Base-by-base conservation (phyloP, 1,139 yeast genomes). In the Kluyveromyces sp. region DNA sequence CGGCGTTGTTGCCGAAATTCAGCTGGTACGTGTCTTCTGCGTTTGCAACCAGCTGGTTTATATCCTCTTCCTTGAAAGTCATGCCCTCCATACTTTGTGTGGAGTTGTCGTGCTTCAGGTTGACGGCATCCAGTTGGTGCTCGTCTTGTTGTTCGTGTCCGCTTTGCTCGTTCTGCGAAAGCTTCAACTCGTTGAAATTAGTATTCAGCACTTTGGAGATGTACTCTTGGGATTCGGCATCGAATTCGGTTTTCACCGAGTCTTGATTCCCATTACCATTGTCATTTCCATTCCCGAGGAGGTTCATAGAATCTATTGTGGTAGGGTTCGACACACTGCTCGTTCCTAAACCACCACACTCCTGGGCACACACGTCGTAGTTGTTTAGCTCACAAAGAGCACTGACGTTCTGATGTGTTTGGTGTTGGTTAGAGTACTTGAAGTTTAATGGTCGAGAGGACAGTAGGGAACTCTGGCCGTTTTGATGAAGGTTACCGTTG, bases 351-450 rank as follows among this genome's bases (percentile, higher is more conserved):
- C n/a, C n/a, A n/a, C 29, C 12, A 26, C 29, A 32, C 34, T 39
- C 42, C 8, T 25, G 26, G 4, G 32, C 37, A 33, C 42, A 39
- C 3, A 33, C 28, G 26, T 39, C 31, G 17, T 12, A 33, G 22
- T 39, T 39, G 33, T 39, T 39, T 12, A 39, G 15, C 33, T 39
- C 42, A 25, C 42, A 39, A 11, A 39, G 33, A 4, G 37, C 37
- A 26, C 36, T 39, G 13, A 16, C 12, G 17, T 28, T 26, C 26
- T 28, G 26, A 3, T 39, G 33, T 3, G 8, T 8, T 1, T 30
- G 32, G 12, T 25, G 20, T 25, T 17, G 25, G 16, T 33, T 33
- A 4, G 32, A 15, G 33, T 39, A 31, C n/a, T 39, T 30, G 33
- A 39, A 39, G 22, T 39, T 39, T 7, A 39, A 22, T 33, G 36